phyloP scores from a whole-genome alignment of 2,329 filamentous ascomycete species.

The Alternaria gansuensis region DNA sequence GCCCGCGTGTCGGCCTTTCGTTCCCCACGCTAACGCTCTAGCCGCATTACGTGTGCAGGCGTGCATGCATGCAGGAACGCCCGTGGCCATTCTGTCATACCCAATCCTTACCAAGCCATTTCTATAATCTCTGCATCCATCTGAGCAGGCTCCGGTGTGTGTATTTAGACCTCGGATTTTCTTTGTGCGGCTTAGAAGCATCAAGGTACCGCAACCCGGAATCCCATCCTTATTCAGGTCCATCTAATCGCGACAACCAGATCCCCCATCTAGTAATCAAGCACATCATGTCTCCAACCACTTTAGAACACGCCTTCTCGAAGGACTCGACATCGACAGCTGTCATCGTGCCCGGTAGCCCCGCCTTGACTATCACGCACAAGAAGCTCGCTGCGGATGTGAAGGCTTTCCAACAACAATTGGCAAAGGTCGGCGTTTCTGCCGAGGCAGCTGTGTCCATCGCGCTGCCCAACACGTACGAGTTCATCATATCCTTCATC shows the following conservation, averaged over 20 bases:
- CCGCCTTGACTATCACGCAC: constrained; percentile 75
- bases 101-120: constrained; percentile 16
- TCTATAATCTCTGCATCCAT: constrained; percentile 17
- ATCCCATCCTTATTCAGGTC: neutral
- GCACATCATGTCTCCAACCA: constrained; percentile 62
- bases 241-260: constrained; percentile 19
- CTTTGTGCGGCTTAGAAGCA: constrained; percentile 20
- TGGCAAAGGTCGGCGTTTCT: constrained; percentile 77
- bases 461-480: constrained; percentile 83
- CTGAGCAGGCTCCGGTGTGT: constrained; percentile 33
- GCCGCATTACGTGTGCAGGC: constrained; percentile 19
- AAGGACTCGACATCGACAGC: constrained; percentile 64
- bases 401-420: constrained; percentile 75
- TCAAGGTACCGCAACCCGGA: constrained; percentile 12
- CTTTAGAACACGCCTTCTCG: constrained; percentile 67
- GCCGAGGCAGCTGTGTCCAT: constrained; percentile 79
- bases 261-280: constrained; percentile 25
- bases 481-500: constrained; percentile 87
- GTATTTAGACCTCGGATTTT: constrained; percentile 18
- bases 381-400: constrained; percentile 72
- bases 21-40: constrained; percentile 22
- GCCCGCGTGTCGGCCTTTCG: constrained; percentile 8
- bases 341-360: constrained; percentile 75
- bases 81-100: constrained; percentile 23
- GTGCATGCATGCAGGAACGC: constrained; percentile 25